Conservation (phyloP, 2,329 filamentous ascomycete species). For the Rosellinia necatrix region DNA sequence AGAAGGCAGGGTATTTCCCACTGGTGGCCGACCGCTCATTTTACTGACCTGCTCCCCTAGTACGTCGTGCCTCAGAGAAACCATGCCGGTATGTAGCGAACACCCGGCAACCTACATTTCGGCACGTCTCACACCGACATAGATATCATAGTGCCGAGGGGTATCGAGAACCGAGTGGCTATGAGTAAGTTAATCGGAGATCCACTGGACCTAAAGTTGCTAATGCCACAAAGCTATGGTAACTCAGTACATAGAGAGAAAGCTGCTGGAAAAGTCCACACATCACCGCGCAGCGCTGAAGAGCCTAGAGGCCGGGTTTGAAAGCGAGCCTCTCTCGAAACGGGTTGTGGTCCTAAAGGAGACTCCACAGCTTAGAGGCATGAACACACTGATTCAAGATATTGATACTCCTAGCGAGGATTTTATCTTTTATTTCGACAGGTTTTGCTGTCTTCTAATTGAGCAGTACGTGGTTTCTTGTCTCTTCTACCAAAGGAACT, state of each 20-base stretch:
- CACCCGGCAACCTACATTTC: neutral
- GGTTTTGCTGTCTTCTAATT: conserved; percentile 80
- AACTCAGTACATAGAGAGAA: conserved; percentile 87
- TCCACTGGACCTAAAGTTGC: neutral
- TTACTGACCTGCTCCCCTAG: conserved; percentile 42
- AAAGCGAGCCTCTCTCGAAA: conserved; percentile 72
- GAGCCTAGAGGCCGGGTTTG: conserved; percentile 72
- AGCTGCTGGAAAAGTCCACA: conserved; percentile 81
- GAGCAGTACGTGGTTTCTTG: conserved; percentile 66
- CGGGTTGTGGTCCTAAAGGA: conserved; percentile 76
- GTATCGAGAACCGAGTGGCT: conserved; percentile 91
- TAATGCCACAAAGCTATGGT: conserved; percentile 71
- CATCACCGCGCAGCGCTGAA: conserved; percentile 80
- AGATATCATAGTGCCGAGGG: conserved; percentile 93
- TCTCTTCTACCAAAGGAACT: neutral
- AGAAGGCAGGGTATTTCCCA: conserved; percentile 57
- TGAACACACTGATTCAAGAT: conserved; percentile 89
- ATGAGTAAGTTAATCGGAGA: conserved; percentile 61
- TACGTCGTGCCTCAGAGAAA: conserved; percentile 91
- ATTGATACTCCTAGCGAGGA: conserved; percentile 81
- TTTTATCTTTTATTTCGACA: conserved; percentile 97
- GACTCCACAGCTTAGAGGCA: conserved; percentile 80
- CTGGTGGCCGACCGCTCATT: neutral
- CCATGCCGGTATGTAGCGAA: conserved; percentile 66
- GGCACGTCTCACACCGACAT: conserved; percentile 22